Evolutionary conservation across 805 yeast genomes (phyloP), one percentile per base, ranked within the genome.

Genomic region (Ogataea minuta): DNA sequence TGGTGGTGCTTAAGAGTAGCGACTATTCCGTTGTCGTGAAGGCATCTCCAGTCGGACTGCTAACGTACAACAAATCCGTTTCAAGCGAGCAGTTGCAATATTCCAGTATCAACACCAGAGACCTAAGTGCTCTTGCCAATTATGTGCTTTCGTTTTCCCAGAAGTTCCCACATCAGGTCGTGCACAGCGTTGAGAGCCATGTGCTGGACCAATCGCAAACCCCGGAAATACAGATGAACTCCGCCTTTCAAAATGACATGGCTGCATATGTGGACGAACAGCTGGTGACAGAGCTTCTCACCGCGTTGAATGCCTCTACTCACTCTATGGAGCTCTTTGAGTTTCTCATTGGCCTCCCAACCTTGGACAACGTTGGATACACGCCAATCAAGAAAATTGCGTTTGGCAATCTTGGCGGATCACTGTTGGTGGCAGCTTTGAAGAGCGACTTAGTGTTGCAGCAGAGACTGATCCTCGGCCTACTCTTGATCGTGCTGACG

Each of bases 171-270:
- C 53, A 53, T 31, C 65, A 65, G 9, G 61, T 66, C 1, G 46
- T 69, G 3, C 44, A 52, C 3, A 52, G 61, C 4, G 54, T 72
- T 12, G 53, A 64, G 20, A 49, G 49, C 9, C 60, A 64, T 6
- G 57, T 76, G 25, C 45, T 68, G 9, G 65, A 67, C 11, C 67
- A 67, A 23, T 59, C 62, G 6, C 17, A 59, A 53, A 19, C 53
- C 59, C 24, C 54, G 61, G 28, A 63, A 54, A 27, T 52, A 49
- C 25, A 61, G 56, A 44, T 66, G 76, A 20, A 57, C 57, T 7
- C 53, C 5, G 60, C 76, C 5, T 75, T 77, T 44, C 68, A 70
- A 23, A 44, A 61, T 1, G 49, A 62, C 12, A 59, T 81, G 33
- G 59, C 71, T 9, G 52, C 62, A 3, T 62, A 63, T 35, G 60